Evolutionary conservation across 2,329 filamentous ascomycete genomes (phyloP).

Genomic region (Chlorencoelia australis): DNA sequence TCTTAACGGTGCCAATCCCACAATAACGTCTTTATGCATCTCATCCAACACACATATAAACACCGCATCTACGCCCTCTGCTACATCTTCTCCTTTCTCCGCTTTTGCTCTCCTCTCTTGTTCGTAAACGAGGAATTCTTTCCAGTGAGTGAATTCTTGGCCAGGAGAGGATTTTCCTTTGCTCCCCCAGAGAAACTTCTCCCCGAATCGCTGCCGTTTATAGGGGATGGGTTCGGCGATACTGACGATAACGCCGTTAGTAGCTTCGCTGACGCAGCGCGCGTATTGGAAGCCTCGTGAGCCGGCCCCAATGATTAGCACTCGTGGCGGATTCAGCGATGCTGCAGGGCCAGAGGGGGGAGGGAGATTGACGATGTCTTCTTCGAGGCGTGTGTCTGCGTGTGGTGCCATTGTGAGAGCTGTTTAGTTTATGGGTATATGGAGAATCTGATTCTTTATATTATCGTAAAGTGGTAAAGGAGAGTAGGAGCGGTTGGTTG

Average conservation of each 20-base stretch:
- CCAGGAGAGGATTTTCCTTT: constrained; percentile 41
- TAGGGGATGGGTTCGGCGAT: constrained; percentile 74
- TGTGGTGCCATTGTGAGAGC: constrained; percentile 23
- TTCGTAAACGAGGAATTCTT: constrained; percentile 68
- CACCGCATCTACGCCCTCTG: constrained; percentile 41
- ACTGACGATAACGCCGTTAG: constrained; percentile 59
- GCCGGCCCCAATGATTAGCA: constrained; percentile 75
- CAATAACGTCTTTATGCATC: constrained; percentile 73
- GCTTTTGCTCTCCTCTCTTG: constrained; percentile 44
- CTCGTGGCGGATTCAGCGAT: constrained; percentile 44
- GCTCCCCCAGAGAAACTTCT: constrained; percentile 61
- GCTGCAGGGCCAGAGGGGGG: constrained; percentile 21
- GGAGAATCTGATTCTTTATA: too few relatives aligned
- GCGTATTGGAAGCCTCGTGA: constrained; percentile 70
- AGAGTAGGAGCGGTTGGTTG: too few relatives aligned
- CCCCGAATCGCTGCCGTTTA: constrained; percentile 64
- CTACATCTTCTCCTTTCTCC: constrained; percentile 35
- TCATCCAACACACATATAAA: constrained; percentile 77
- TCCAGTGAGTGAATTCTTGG: constrained; percentile 65
- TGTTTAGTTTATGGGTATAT: too few relatives aligned
- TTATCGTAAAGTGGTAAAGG: too few relatives aligned
- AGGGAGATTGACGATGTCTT: constrained; percentile 16
- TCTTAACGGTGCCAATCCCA: constrained; percentile 57
- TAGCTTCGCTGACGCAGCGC: constrained; percentile 51
- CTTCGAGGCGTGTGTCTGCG: constrained; percentile 13